Evolutionary conservation across 2,329 filamentous ascomycete species (phyloP).

Genomic region (Paraphaeosphaeria minitans): DNA sequence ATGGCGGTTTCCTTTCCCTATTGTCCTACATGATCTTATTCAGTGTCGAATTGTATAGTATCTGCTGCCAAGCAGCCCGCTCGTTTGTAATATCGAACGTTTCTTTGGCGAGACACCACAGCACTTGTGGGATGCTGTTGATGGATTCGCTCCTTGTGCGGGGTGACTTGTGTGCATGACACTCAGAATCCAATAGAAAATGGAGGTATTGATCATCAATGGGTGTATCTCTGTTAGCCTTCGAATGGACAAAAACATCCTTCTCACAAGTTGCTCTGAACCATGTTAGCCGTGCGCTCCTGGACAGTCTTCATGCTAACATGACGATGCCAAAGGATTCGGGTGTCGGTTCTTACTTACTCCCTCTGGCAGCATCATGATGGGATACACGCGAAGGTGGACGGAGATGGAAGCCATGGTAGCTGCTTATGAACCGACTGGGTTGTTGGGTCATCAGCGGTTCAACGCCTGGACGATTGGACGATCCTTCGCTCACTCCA

Average conservation of each 20-base stretch:
- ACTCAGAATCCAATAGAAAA: neutral
- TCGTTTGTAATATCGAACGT: conserved; percentile 12
- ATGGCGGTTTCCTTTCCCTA: conserved; percentile 4
- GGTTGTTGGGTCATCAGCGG: no score
- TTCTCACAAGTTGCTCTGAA: neutral
- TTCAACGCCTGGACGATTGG: no score
- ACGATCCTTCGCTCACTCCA: no score
- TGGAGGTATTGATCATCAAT: neutral
- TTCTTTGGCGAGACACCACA: neutral
- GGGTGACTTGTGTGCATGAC: neutral
- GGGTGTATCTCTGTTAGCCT: neutral
- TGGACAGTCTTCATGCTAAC: no score
- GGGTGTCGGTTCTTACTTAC: no score
- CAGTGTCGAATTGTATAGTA: conserved; percentile 7
- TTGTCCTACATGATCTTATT: neutral
- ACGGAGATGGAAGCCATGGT: no score
- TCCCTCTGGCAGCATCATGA: no score
- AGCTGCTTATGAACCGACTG: no score
- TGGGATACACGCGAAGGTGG: no score
- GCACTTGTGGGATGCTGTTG: neutral
- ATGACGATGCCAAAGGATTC: no score
- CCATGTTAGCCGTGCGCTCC: no score
- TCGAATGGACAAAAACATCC: neutral
- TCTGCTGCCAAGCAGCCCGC: neutral
- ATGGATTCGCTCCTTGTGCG: neutral